Percentiles rank a stretch among this genome's conserved stretches.
Evolutionary conservation across 345 rosid species (phyloP).

Genomic region (Dipteronia sinensis): DNA sequence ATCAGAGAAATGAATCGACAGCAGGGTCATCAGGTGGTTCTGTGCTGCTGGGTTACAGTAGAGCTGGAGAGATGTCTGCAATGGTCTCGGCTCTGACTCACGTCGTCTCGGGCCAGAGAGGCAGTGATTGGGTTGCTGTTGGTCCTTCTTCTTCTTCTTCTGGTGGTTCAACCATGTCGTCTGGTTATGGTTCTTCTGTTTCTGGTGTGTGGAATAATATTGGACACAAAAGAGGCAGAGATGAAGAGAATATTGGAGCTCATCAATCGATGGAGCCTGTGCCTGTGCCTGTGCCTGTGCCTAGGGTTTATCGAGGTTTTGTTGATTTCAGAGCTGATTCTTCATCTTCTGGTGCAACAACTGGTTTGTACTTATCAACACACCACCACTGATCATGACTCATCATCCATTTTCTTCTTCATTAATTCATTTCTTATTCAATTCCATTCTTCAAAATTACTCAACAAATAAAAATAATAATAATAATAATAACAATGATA

Average conservation of each 20-base stretch:
- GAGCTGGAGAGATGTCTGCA: constrained; percentile 59
- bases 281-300: constrained; percentile 22
- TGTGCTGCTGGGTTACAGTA: constrained; percentile 29
- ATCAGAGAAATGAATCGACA: neutral
- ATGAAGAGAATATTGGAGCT: constrained; percentile 27
- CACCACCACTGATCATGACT: too few relatives aligned
- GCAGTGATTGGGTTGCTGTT: constrained; percentile 19
- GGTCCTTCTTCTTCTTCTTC: constrained; percentile 23
- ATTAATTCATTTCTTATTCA: neutral
- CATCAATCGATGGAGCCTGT: constrained; percentile 27
- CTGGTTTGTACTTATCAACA: constrained; percentile 10
- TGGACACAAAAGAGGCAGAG: constrained; percentile 45
- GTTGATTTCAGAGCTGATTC: constrained; percentile 32
- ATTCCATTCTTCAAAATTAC: neutral
- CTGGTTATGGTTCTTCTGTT: constrained; percentile 22
- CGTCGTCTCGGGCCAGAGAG: constrained; percentile 52
- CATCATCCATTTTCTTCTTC: neutral
- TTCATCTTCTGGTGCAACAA: constrained; percentile 43
- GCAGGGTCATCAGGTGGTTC: neutral
- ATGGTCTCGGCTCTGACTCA: constrained; percentile 76
- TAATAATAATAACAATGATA: too few relatives aligned
- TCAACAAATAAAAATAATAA: too few relatives aligned
- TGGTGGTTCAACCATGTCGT: constrained; percentile 16
- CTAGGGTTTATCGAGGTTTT: constrained; percentile 36
- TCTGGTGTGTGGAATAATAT: constrained; percentile 22